Conservation (phyloP, 2,329 filamentous ascomycete species). For the Phyllosticta citribraziliensis region DNA sequence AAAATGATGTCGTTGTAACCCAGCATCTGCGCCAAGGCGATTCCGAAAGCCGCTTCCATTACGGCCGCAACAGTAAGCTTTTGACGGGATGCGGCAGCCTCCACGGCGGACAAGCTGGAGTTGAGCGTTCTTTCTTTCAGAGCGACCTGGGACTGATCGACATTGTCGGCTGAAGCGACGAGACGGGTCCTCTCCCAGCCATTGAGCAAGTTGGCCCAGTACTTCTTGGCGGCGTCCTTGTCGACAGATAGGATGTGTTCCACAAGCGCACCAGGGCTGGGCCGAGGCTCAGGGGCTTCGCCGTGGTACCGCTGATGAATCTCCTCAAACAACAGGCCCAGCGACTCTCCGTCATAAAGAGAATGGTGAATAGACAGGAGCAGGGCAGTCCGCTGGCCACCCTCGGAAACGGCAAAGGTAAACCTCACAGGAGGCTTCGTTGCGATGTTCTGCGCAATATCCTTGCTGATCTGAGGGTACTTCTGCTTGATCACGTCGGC, state of each 20-base stretch:
- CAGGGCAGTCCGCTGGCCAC: slow-evolving; percentile 16
- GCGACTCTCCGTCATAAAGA: slow-evolving; percentile 28
- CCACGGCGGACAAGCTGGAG: slow-evolving; percentile 18
- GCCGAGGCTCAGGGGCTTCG: slow-evolving; percentile 12
- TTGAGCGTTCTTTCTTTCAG: slow-evolving; percentile 8
- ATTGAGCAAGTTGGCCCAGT: slow-evolving; percentile 21
- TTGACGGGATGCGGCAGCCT: slow-evolving; percentile 18
- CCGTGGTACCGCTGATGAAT: slow-evolving; percentile 19
- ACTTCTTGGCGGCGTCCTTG: slow-evolving; percentile 15
- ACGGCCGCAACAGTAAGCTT: slow-evolving; percentile 23
- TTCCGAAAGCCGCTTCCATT: slow-evolving; percentile 25
- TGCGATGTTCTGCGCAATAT: slow-evolving; percentile 13
- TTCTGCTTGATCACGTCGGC: slow-evolving; percentile 12
- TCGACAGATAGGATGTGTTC: slow-evolving; percentile 20
- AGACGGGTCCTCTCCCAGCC: slow-evolving; percentile 26
- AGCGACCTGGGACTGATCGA: background rate
- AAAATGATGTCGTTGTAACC: slow-evolving; percentile 23
- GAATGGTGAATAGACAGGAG: slow-evolving; percentile 29
- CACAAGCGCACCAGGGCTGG: slow-evolving; percentile 17
- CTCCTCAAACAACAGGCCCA: slow-evolving; percentile 26
- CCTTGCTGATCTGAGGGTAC: slow-evolving; percentile 2
- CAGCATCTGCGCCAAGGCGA: slow-evolving; percentile 23
- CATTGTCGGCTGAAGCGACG: slow-evolving; percentile 27
- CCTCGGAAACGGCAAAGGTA: slow-evolving; percentile 13
- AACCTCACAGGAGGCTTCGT: slow-evolving; percentile 22